Percentiles rank a stretch among this genome's conserved stretches.
Evolutionary conservation across 805 yeast species (phyloP).

Genomic region (Candida montana): DNA sequence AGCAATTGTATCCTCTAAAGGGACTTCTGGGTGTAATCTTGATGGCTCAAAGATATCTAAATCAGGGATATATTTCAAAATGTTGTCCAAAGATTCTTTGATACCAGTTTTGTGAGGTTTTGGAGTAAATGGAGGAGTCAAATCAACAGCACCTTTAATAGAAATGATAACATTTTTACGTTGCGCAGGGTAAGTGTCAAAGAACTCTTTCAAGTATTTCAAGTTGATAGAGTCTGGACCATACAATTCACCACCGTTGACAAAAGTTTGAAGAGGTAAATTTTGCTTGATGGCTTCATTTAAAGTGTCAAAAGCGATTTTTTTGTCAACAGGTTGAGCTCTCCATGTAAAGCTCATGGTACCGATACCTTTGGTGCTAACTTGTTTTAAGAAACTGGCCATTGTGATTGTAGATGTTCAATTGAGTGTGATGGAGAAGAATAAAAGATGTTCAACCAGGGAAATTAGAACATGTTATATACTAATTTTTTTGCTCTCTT

Average conservation of each 20-base stretch:
- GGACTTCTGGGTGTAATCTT: slow-evolving; percentile 53
- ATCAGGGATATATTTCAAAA: slow-evolving; percentile 35
- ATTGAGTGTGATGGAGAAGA: too few relatives aligned
- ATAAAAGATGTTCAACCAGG: too few relatives aligned
- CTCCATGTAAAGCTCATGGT: slow-evolving; percentile 79
- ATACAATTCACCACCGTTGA: slow-evolving; percentile 79
- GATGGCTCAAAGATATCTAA: slow-evolving; percentile 67
- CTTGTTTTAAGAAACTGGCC: not conserved
- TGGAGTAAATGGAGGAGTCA: slow-evolving; percentile 34
- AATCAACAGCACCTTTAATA: slow-evolving; percentile 61
- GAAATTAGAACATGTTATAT: too few relatives aligned
- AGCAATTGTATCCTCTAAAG: slow-evolving; percentile 54
- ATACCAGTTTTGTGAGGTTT: slow-evolving; percentile 46
- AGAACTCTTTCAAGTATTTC: slow-evolving; percentile 50
- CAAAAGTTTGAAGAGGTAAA: slow-evolving; percentile 40
- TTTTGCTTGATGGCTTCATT: slow-evolving; percentile 41
- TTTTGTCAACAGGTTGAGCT: slow-evolving; percentile 48
- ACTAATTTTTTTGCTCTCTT: too few relatives aligned
- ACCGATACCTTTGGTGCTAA: slow-evolving; percentile 53
- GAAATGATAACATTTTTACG: slow-evolving; percentile 53
- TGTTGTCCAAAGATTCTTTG: slow-evolving; percentile 40
- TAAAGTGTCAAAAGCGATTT: slow-evolving; percentile 48
- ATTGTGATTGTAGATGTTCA: too few relatives aligned
- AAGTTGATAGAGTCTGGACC: slow-evolving; percentile 53
- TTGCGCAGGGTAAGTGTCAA: slow-evolving; percentile 49